phyloP scores from a whole-genome alignment of 108 stramenopile species.

The Skeletonema marinoi region DNA sequence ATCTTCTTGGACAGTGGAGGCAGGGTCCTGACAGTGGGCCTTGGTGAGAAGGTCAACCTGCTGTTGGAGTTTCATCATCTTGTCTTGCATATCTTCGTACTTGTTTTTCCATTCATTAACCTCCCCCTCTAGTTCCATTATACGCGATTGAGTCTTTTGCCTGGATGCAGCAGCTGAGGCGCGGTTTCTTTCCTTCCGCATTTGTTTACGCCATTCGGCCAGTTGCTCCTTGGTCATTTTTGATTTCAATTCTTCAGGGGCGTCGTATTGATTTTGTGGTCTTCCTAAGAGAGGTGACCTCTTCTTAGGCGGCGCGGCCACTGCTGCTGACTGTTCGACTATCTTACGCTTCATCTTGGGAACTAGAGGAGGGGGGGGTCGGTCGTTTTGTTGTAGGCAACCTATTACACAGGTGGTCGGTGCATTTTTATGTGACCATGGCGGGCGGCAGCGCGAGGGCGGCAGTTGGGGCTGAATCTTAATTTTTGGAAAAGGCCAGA shows the following conservation, averaged over 20 bases:
- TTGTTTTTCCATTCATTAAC: slow-evolving; percentile 48
- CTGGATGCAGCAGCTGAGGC: slow-evolving; percentile 75
- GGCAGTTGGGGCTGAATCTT: too few species aligned
- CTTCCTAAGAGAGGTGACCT: background rate
- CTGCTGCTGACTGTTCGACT: background rate
- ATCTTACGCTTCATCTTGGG: background rate
- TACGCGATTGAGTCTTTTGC: slow-evolving; percentile 59
- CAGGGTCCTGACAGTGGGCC: background rate
- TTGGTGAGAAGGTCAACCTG: slow-evolving; percentile 20
- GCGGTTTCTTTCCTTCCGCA: slow-evolving; percentile 77
- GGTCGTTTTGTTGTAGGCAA: too few species aligned
- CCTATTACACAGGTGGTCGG: too few species aligned
- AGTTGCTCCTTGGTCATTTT: slow-evolving; percentile 70
- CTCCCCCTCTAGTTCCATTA: slow-evolving; percentile 69
- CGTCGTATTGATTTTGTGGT: background rate
- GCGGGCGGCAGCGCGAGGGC: too few species aligned
- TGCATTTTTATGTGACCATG: too few species aligned
- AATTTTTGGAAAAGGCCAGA: too few species aligned
- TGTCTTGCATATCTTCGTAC: slow-evolving; percentile 42
- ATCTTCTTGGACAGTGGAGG: slow-evolving; percentile 13
- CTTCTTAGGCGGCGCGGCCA: background rate
- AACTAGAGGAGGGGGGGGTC: background rate
- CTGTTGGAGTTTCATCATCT: slow-evolving; percentile 31
- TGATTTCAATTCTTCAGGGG: background rate
- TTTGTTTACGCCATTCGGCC: slow-evolving; percentile 77